A percentile compares a stretch with the other conserved stretches of the same genome.
Conservation (phyloP, 257 asterid species). For the Fraxinus americana region DNA sequence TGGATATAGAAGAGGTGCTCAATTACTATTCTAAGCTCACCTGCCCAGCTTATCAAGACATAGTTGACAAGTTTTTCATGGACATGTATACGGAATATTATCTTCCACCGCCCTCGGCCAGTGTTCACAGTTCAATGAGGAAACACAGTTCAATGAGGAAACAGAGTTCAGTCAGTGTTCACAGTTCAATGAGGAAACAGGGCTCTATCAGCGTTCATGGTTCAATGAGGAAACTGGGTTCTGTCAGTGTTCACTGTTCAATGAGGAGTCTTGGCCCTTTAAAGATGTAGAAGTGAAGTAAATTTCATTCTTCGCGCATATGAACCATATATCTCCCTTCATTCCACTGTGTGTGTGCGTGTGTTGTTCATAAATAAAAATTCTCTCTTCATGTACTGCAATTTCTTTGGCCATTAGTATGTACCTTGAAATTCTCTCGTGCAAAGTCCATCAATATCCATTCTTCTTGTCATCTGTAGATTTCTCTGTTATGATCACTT, state of each 20-base stretch:
- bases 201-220: constrained; percentile 36
- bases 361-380: neutral
- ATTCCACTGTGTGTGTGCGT: constrained; percentile 5
- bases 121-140: constrained; percentile 57
- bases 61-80: constrained; percentile 63
- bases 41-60: constrained; percentile 62
- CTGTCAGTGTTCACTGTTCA: constrained; percentile 41
- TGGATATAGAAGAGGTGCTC: constrained; percentile 82
- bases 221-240: constrained; percentile 48
- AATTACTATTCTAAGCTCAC: constrained; percentile 68
- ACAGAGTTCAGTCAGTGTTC: constrained; percentile 32
- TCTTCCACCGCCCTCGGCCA: constrained; percentile 33
- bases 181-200: constrained; percentile 44
- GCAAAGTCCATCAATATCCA: neutral
- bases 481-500: neutral
- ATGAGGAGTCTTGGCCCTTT: constrained; percentile 70
- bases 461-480: neutral
- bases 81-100: constrained; percentile 50
- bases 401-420: constrained; percentile 22
- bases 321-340: constrained; percentile 12
- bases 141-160: constrained; percentile 47
- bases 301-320: neutral
- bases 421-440: constrained; percentile 6
- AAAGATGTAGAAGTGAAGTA: constrained; percentile 42
- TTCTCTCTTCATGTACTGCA: neutral